A percentile compares a stretch with the other conserved stretches of the same genome.
These are phyloP conservation scores for Mortierella sp. DNA, from an alignment of 371 early-diverging fungal species.

Conservation along the genomic window DNA sequence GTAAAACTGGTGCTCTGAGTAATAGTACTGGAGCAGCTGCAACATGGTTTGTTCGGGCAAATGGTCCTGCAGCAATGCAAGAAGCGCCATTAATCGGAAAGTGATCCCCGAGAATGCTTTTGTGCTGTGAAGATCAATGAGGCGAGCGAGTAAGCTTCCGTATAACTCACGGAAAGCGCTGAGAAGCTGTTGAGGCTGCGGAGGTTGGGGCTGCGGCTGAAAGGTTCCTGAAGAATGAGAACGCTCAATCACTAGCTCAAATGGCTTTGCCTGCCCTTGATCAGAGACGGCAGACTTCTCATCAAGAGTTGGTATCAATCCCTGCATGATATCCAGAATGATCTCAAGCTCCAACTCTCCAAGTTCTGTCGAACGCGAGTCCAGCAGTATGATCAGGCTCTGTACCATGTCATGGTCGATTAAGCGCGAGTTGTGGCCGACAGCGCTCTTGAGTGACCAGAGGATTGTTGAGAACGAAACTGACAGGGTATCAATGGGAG, in stretches of 20 bases:
- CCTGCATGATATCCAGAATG: constrained; percentile 55
- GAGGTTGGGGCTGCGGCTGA: neutral
- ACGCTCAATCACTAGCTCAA: constrained; percentile 16
- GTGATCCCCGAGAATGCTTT: constrained; percentile 55
- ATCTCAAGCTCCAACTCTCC: constrained; percentile 56
- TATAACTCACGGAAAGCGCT: constrained; percentile 28
- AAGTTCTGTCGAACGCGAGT: constrained; percentile 25
- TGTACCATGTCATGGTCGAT: constrained; percentile 54
- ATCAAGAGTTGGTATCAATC: constrained; percentile 30
- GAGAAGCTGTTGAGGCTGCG: constrained; percentile 12
- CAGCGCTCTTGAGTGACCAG: constrained; percentile 51
- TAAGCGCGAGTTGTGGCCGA: constrained; percentile 28
- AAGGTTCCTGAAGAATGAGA: neutral
- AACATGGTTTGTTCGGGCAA: constrained; percentile 67
- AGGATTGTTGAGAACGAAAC: constrained; percentile 50
- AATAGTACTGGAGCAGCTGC: constrained; percentile 67
- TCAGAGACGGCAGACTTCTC: constrained; percentile 22
- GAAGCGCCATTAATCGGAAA: constrained; percentile 63
- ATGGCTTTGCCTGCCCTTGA: constrained; percentile 12
- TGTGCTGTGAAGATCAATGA: constrained; percentile 23
- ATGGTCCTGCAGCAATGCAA: constrained; percentile 65
- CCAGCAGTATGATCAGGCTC: constrained; percentile 43
- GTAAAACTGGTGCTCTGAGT: constrained; percentile 67
- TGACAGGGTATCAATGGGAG: constrained; percentile 49
- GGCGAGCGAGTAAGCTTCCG: constrained; percentile 24